phyloP scores from a whole-genome alignment of 371 early-diverging fungal species.

The Apophysomyces variabilis region DNA sequence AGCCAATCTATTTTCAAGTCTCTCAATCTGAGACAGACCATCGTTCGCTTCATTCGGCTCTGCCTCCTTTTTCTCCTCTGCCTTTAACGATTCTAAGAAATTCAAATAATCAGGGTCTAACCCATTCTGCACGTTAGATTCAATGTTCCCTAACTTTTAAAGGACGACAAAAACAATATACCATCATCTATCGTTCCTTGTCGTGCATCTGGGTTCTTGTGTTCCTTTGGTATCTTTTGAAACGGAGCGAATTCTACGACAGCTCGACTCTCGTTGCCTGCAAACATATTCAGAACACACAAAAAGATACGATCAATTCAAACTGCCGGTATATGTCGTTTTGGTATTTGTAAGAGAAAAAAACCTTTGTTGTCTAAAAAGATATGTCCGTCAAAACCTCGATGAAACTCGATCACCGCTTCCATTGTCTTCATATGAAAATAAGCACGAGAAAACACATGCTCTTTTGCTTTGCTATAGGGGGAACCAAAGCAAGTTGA shows the following conservation, averaged over 20 bases:
- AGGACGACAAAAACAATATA: conserved; percentile 21
- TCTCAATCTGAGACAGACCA: conserved; percentile 52
- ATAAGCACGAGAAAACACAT: conserved; percentile 77
- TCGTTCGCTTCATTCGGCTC: conserved; percentile 40
- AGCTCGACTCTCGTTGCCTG: conserved; percentile 73
- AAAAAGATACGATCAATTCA: too few species aligned
- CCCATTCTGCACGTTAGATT: neutral
- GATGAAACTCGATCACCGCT: conserved; percentile 72
- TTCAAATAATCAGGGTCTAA: conserved; percentile 78
- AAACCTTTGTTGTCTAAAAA: conserved; percentile 74
- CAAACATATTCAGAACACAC: neutral
- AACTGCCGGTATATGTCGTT: too few species aligned
- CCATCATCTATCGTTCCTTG: conserved; percentile 81
- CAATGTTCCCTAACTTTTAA: neutral
- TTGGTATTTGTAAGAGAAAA: too few species aligned
- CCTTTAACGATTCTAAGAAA: conserved; percentile 72
- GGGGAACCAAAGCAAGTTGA: neutral
- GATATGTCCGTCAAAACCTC: conserved; percentile 77
- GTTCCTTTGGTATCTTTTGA: conserved; percentile 73
- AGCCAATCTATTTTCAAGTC: conserved; percentile 55
- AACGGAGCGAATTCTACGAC: conserved; percentile 85
- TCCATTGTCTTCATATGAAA: conserved; percentile 75
- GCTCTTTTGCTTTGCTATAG: conserved; percentile 72
- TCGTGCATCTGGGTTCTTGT: conserved; percentile 66
- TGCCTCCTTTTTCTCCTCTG: conserved; percentile 43